Evolutionary conservation across 345 rosid genomes (phyloP).

Genomic region (Orychophragmus violaceus): DNA sequence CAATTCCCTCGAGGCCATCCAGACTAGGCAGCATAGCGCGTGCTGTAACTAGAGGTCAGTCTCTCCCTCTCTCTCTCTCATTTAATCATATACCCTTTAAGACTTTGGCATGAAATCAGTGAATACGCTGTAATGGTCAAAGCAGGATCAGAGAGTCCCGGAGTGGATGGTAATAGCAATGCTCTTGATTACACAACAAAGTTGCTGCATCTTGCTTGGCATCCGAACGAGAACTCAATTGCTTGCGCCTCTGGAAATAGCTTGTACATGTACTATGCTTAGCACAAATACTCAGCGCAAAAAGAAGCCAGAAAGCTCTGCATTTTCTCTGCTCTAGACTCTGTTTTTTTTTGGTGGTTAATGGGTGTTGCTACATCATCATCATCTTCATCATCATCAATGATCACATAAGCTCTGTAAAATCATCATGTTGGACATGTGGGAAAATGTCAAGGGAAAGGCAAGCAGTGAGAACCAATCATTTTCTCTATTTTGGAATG

Average conservation of each 20-base stretch:
- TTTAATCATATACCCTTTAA: neutral
- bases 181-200: conserved; percentile 75
- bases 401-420: conserved; percentile 15
- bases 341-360: neutral
- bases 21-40: conserved; percentile 47
- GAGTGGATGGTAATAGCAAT: conserved; percentile 75
- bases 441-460: neutral
- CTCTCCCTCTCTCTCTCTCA: neutral
- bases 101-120: neutral
- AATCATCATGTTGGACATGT: neutral
- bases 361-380: conserved; percentile 2
- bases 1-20: conserved; percentile 71
- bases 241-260: conserved; percentile 99
- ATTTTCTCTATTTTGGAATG: neutral
- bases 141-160: conserved; percentile 80
- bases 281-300: conserved; percentile 3
- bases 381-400: conserved; percentile 3
- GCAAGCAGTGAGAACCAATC: neutral
- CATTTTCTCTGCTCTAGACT: conserved; percentile 9
- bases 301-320: neutral
- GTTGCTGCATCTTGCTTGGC: conserved; percentile 97
- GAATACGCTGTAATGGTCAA: neutral
- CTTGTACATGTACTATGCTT: conserved; percentile 98
- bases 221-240: conserved; percentile 83
- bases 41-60: conserved; percentile 87